Percentiles rank a stretch among this genome's conserved stretches.
Evolutionary conservation across 140 eudicot species (phyloP).

Genomic region (Anethum foeniculum): DNA sequence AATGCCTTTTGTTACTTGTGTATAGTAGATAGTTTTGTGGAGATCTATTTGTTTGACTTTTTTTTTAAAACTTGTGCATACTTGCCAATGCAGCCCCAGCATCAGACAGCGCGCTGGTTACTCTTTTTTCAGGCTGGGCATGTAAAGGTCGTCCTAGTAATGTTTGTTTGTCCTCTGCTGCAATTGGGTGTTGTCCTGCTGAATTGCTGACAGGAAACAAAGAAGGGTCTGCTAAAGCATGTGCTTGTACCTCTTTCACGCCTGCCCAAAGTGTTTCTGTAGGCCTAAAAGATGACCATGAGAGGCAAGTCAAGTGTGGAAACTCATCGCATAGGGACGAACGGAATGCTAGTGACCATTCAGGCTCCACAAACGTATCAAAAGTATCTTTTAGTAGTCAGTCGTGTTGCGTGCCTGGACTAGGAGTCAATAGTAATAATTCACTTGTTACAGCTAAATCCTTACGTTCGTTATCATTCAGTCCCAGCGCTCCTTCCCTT

Average conservation of each 20-base stretch:
- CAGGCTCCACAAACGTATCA: constrained; percentile 24
- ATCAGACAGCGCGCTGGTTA: constrained; percentile 76
- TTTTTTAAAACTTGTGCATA: not conserved
- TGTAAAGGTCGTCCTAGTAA: constrained; percentile 79
- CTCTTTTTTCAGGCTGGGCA: constrained; percentile 98
- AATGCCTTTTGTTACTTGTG: not conserved
- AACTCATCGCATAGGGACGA: constrained; percentile 30
- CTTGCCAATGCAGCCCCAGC: constrained; percentile 65
- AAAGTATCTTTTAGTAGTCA: constrained; percentile 44
- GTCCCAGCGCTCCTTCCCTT: constrained; percentile 85
- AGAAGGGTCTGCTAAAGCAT: constrained; percentile 19
- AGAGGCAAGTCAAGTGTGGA: constrained; percentile 39
- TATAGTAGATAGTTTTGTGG: not conserved
- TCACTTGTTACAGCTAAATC: constrained; percentile 62
- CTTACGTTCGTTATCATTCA: constrained; percentile 71
- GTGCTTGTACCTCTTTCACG: constrained; percentile 30
- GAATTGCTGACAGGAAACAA: constrained; percentile 35
- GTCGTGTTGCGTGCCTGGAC: constrained; percentile 92
- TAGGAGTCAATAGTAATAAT: constrained; percentile 65
- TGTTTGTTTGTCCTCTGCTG: constrained; percentile 61
- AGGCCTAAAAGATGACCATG: constrained; percentile 17
- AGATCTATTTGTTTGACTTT: not conserved
- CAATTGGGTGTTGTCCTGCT: constrained; percentile 74
- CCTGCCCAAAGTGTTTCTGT: constrained; percentile 5
- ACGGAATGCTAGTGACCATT: constrained; percentile 21